Conservation (phyloP, 805 yeast species). For the Candida nemodendra region DNA sequence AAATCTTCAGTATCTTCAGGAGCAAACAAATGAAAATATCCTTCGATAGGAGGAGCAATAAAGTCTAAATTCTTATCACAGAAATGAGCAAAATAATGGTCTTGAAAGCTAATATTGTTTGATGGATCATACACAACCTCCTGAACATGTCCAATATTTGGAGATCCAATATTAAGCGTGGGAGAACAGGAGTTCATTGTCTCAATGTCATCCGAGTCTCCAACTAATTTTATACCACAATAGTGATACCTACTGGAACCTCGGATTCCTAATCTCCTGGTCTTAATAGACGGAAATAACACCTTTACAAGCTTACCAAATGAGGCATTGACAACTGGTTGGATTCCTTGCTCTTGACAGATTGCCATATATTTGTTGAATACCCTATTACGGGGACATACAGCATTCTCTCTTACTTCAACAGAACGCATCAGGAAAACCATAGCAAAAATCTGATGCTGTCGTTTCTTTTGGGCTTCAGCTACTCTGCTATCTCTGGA, state of each 20-base stretch:
- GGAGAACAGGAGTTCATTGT: slow-evolving; percentile 13
- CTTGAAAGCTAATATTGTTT: slow-evolving; percentile 13
- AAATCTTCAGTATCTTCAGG: slow-evolving; percentile 9
- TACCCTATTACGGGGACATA: slow-evolving; percentile 64
- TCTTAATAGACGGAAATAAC: slow-evolving; percentile 63
- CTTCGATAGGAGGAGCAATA: slow-evolving; percentile 15
- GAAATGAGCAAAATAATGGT: slow-evolving; percentile 11
- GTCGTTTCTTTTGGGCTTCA: slow-evolving; percentile 44
- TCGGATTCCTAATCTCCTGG: slow-evolving; percentile 78
- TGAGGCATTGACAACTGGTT: slow-evolving; percentile 72
- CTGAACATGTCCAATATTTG: slow-evolving; percentile 5
- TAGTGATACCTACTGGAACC: slow-evolving; percentile 85
- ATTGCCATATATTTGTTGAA: slow-evolving; percentile 62
- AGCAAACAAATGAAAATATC: slow-evolving; percentile 11
- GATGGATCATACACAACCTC: slow-evolving; percentile 4
- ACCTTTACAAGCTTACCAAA: slow-evolving; percentile 73
- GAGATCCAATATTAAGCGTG: slow-evolving; percentile 16
- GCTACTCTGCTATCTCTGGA: slow-evolving; percentile 20
- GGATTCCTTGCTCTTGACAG: slow-evolving; percentile 51
- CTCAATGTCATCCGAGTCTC: slow-evolving; percentile 33
- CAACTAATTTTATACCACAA: slow-evolving; percentile 61
- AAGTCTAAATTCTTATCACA: slow-evolving; percentile 12
- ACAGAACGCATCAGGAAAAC: slow-evolving; percentile 74
- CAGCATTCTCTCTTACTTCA: slow-evolving; percentile 45
- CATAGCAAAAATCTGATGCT: slow-evolving; percentile 78